Percentiles rank a stretch among this genome's conserved stretches.
Evolutionary conservation across 2,329 filamentous ascomycete genomes (phyloP).

Genomic region (Ceratocystis colombiana): DNA sequence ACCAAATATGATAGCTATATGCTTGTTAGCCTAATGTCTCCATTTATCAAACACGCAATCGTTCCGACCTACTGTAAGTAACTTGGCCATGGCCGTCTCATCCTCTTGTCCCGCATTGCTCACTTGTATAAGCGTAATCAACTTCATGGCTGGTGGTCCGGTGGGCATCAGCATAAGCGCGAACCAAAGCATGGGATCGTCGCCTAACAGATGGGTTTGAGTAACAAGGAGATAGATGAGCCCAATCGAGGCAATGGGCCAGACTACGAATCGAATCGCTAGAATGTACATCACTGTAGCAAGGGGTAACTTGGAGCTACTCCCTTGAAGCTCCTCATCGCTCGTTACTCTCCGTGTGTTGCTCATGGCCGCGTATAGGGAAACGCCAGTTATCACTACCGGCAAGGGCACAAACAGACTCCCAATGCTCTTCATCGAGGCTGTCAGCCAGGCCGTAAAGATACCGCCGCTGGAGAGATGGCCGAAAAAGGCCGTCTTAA

Average conservation of each 20-base stretch:
- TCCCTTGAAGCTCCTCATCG: conserved; percentile 32
- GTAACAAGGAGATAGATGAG: conserved; percentile 46
- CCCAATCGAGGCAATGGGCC: conserved; percentile 47
- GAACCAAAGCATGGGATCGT: conserved; percentile 58
- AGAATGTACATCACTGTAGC: conserved; percentile 43
- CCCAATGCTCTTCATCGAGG: conserved; percentile 51
- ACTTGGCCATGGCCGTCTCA: conserved; percentile 37
- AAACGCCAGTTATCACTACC: conserved; percentile 57
- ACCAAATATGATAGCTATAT: conserved; percentile 11
- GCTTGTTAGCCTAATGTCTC: background rate
- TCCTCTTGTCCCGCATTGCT: conserved; percentile 35
- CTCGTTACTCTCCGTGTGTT: conserved; percentile 19
- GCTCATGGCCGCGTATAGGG: conserved; percentile 45
- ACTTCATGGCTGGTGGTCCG: conserved; percentile 40
- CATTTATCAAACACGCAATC: background rate
- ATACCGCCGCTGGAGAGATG: conserved; percentile 49
- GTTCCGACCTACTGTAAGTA: conserved; percentile 34
- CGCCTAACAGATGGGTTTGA: conserved; percentile 41
- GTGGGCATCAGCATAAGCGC: conserved; percentile 41
- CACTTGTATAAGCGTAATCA: conserved; percentile 39
- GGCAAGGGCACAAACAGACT: conserved; percentile 54
- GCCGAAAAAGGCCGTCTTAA: conserved; percentile 54
- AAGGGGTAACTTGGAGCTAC: conserved; percentile 39
- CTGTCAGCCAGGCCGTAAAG: conserved; percentile 56
- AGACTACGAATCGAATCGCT: conserved; percentile 48